phyloP scores from a whole-genome alignment of 768 basidiomycete genomes.

The Dictyophora rubrovolvata region DNA sequence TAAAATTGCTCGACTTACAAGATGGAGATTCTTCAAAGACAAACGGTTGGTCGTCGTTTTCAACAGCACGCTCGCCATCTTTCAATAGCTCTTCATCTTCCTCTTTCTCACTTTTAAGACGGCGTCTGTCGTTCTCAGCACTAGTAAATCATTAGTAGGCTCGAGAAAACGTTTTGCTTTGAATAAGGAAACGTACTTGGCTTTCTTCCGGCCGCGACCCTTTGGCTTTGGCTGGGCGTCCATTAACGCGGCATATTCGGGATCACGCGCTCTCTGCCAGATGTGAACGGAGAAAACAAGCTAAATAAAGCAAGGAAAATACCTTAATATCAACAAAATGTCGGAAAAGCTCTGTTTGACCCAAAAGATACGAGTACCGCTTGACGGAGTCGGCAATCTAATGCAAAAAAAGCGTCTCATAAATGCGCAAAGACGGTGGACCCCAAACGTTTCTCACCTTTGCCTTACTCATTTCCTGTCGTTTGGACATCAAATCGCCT shows the following conservation, averaged over 20 bases:
- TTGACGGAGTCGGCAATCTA: constrained; percentile 91
- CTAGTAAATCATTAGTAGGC: constrained; percentile 6
- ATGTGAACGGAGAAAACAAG: not conserved
- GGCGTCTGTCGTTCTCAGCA: constrained; percentile 70
- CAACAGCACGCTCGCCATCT: constrained; percentile 68
- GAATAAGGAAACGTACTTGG: constrained; percentile 37
- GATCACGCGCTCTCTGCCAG: constrained; percentile 73
- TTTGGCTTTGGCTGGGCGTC: constrained; percentile 81
- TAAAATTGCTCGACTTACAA: constrained; percentile 40
- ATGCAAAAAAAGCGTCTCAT: constrained; percentile 11
- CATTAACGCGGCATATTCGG: constrained; percentile 83
- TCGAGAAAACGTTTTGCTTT: not conserved
- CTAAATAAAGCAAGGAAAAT: constrained; percentile 8
- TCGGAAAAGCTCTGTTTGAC: constrained; percentile 96
- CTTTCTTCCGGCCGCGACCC: constrained; percentile 79
- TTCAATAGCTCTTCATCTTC: constrained; percentile 94
- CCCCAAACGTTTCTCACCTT: constrained; percentile 40
- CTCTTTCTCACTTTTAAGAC: constrained; percentile 95
- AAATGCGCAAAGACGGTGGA: not conserved
- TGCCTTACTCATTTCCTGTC: constrained; percentile 81
- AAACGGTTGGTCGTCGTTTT: constrained; percentile 80
- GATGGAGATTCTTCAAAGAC: constrained; percentile 92
- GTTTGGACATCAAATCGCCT: constrained; percentile 54
- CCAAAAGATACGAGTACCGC: constrained; percentile 93
- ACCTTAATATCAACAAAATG: constrained; percentile 98